phyloP scores from a whole-genome alignment of 306 rosid species.

The Cicer cuneatum region DNA sequence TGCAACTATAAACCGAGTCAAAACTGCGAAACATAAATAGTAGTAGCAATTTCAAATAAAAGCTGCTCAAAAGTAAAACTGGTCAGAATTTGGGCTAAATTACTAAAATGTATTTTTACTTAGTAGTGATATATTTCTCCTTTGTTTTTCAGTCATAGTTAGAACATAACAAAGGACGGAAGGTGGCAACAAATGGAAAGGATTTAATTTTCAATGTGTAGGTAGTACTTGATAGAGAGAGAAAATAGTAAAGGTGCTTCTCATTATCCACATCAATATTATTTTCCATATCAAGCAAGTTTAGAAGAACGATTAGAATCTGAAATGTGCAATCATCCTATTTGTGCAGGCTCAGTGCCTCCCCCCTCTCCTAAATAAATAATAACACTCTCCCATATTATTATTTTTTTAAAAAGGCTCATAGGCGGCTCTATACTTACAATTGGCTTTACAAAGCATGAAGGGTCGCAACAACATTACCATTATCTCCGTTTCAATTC shows the following conservation, averaged over 20 bases:
- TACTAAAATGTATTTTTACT: no score
- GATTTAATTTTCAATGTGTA: neutral
- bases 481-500: neutral
- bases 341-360: conserved; percentile 2
- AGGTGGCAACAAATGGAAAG: conserved; percentile 6
- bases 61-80: no score
- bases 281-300: conserved; percentile 19
- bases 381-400: no score
- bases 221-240: neutral
- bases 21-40: neutral
- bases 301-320: conserved; percentile 8
- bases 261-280: neutral
- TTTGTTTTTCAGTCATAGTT: neutral
- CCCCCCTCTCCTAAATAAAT: no score
- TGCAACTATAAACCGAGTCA: neutral
- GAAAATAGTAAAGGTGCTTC: neutral
- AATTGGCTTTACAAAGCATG: neutral
- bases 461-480: conserved; percentile 12
- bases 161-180: neutral
- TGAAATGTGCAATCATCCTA: conserved; percentile 21
- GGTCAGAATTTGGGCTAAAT: no score
- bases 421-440: neutral
- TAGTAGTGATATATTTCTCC: neutral
- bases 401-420: no score
- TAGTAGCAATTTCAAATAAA: no score